A percentile compares a stretch with the other conserved stretches of the same genome.
phyloP scores from a whole-genome alignment of 179 eudicot genomes.

The Beta macrorhiza region DNA sequence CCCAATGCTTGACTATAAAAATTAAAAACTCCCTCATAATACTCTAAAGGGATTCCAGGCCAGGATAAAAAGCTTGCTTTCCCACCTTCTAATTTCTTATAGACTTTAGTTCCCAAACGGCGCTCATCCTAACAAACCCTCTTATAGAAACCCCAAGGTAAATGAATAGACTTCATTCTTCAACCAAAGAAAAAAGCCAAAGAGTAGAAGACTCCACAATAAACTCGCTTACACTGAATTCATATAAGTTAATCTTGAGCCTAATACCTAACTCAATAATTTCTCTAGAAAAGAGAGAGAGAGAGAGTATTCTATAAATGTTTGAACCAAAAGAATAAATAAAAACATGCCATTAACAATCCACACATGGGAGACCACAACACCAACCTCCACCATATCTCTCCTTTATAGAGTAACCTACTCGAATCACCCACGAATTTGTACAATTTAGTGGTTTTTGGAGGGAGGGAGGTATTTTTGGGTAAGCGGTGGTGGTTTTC shows the following conservation, averaged over 20 bases:
- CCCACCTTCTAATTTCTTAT: neutral
- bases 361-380: neutral
- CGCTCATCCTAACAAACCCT: neutral
- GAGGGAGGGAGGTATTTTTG: too few species aligned
- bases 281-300: too few species aligned
- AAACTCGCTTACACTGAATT: neutral
- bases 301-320: neutral
- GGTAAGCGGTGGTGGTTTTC: too few species aligned
- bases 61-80: neutral
- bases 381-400: neutral
- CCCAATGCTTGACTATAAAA: neutral
- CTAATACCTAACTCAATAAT: neutral
- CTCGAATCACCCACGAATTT: neutral
- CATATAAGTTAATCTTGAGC: neutral
- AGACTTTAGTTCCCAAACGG: neutral
- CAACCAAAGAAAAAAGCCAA: neutral
- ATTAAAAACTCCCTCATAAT: neutral
- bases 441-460: neutral
- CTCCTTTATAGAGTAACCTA: neutral
- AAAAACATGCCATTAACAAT: neutral
- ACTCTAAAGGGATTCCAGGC: neutral
- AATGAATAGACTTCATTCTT: neutral
- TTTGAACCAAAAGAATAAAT: neutral
- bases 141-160: neutral
- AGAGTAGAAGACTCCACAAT: neutral